phyloP scores from a whole-genome alignment of 768 basidiomycete species.

The Panaeolus papilionaceus region DNA sequence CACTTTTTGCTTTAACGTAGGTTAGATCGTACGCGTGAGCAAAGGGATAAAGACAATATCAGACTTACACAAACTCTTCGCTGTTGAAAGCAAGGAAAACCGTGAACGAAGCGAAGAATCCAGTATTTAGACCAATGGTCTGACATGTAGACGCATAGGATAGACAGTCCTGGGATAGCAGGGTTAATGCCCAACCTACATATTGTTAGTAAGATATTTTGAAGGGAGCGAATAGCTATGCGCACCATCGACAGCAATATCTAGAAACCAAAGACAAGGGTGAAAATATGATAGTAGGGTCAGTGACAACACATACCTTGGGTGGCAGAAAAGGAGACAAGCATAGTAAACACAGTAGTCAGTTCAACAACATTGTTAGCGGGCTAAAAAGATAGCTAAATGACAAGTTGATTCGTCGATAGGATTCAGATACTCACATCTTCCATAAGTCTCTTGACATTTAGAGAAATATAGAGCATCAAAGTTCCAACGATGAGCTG shows the following conservation, averaged over 20 bases:
- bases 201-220: conserved; percentile 6
- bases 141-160: conserved; percentile 98
- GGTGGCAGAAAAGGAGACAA: conserved; percentile 96
- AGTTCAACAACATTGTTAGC: conserved; percentile 78
- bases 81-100: conserved; percentile 98
- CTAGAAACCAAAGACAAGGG: conserved; percentile 46
- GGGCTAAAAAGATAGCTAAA: conserved; percentile 57
- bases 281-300: conserved; percentile 1
- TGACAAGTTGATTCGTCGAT: conserved; percentile 13
- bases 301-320: conserved; percentile 66
- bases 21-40: conserved; percentile 7
- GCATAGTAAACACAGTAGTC: conserved; percentile 83
- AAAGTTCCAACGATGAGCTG: conserved; percentile 87
- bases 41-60: neutral
- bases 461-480: conserved; percentile 79
- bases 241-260: conserved; percentile 97
- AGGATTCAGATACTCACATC: conserved; percentile 53
- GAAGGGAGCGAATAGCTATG: conserved; percentile 21
- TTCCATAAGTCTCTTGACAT: conserved; percentile 78
- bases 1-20: conserved; percentile 61
- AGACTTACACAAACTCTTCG: conserved; percentile 81
- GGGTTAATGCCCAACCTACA: conserved; percentile 79
- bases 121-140: conserved; percentile 95
- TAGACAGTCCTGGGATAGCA: conserved; percentile 90
- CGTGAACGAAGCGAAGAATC: conserved; percentile 95